phyloP scores from a whole-genome alignment of 2,329 filamentous ascomycete species.

The Botrytis porri region DNA sequence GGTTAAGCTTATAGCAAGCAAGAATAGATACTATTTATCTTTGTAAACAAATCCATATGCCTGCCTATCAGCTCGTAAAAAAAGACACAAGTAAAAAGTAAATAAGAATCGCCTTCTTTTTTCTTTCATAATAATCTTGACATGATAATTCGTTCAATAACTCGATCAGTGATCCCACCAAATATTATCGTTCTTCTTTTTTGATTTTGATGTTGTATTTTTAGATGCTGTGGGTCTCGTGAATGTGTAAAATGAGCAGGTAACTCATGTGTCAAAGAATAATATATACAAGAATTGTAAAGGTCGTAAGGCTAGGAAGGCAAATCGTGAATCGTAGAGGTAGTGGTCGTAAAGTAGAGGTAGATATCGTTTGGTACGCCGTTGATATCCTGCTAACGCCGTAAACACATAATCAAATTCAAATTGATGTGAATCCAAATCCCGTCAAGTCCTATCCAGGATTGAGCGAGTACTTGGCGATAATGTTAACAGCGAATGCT shows the following conservation, averaged over 20 bases:
- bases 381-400: conserved; percentile 32
- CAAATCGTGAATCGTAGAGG: conserved; percentile 26
- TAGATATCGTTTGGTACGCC: conserved; percentile 24
- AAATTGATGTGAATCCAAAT: conserved; percentile 33
- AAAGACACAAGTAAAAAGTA: conserved; percentile 16
- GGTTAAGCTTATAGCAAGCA: conserved; percentile 19
- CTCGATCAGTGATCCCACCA: conserved; percentile 9
- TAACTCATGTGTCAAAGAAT: conserved; percentile 22
- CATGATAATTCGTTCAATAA: conserved; percentile 21
- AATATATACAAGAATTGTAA: conserved; percentile 31
- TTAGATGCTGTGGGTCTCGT: conserved; percentile 27
- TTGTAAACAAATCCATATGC: conserved; percentile 13
- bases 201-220: conserved; percentile 21
- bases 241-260: conserved; percentile 32
- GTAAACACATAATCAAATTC: conserved; percentile 28
- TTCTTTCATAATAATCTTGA: conserved; percentile 21
- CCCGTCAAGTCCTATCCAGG: conserved; percentile 36
- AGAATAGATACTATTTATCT: conserved; percentile 12
- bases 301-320: conserved; percentile 25
- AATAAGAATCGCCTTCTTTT: conserved; percentile 13
- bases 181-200: conserved; percentile 3
- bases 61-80: conserved; percentile 11
- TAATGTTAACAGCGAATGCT: conserved; percentile 22
- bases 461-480: conserved; percentile 28
- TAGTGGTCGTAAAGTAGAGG: conserved; percentile 19